Base-by-base conservation (phyloP, 768 basidiomycete genomes). In the Boletus sp. region DNA sequence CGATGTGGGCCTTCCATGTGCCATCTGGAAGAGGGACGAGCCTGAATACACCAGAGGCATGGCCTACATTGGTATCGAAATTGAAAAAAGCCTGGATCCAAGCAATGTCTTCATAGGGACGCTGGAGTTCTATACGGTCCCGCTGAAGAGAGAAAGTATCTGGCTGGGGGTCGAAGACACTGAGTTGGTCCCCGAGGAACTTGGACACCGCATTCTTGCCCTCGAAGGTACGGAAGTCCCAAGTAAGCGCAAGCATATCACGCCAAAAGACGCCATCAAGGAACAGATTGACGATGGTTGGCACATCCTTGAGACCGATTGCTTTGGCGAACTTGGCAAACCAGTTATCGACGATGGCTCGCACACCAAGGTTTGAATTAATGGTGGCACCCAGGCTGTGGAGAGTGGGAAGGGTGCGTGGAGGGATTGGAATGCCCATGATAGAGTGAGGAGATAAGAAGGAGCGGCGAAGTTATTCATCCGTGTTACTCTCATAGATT, bases 171-270 rank as follows among this genome's bases (percentile, higher is more conserved):
- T 59, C 39, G 23, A 68, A 57, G 9, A 52, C 23, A 1, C 42
- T 19, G 6, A 85, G 71, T 27, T 81, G 77, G 45, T 79, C 79
- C 6, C 56, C n/a, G 35, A 83, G 75, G 64, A 84, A 78, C 25
- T 64, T 61, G 4, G 52, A 63, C 38, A 86, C 78, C 8, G 67
- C 64, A 2, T 61, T 21, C 35, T 59, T 67, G 13, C 79, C 75
- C 57, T 78, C 74, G 61, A 86, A 80, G 8, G 83, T 81, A 37
- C 83, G 79, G 45, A 84, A 79, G 54, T 83, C 76, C 83, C 83
- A 85, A 17, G 84, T 85, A 50, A 86, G 72, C 0, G 80, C 75
- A n/a, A 84, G 75, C 48, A 79, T 72, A 57, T 86, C 84, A 13
- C 83, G 70, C 85, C 84, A 86, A 54, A 78, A 79, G 5, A 73